These are phyloP conservation scores for Castanea crenata DNA, from an alignment of 306 rosid genomes.

Conservation along the genomic window DNA sequence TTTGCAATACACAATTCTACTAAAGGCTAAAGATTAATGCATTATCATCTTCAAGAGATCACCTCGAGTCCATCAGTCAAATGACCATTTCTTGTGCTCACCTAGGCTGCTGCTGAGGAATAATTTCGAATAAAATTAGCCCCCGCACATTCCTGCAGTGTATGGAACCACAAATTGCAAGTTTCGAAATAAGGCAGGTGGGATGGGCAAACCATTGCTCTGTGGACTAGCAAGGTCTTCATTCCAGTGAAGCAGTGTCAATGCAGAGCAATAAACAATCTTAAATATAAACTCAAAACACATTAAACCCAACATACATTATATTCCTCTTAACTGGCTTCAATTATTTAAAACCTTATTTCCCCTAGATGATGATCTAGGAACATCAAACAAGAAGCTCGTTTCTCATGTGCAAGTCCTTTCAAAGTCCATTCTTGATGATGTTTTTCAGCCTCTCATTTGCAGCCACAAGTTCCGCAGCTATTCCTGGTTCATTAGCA, in stretches of 20 bases:
- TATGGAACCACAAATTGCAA: background rate
- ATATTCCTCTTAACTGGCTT: background rate
- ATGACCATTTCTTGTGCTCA: background rate
- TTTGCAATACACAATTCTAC: background rate
- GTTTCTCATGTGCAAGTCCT: conserved; percentile 7
- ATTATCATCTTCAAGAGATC: background rate
- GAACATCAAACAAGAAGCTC: background rate
- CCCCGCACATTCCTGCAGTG: background rate
- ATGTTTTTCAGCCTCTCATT: conserved; percentile 72
- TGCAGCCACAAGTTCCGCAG: conserved; percentile 91
- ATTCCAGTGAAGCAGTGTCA: background rate
- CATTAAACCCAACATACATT: background rate
- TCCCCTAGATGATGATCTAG: no score
- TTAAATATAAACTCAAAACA: background rate
- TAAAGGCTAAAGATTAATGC: background rate
- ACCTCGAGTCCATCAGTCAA: background rate
- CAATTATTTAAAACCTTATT: no score
- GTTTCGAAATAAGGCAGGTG: background rate
- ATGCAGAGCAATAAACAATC: background rate
- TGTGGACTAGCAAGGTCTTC: background rate
- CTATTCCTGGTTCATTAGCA: conserved; percentile 85
- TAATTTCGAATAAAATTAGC: background rate
- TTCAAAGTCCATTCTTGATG: conserved; percentile 45
- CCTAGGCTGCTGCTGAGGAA: background rate
- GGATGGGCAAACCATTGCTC: background rate